phyloP scores from a whole-genome alignment of 352 stramenopile genomes.

The Blastocystis sp. region DNA sequence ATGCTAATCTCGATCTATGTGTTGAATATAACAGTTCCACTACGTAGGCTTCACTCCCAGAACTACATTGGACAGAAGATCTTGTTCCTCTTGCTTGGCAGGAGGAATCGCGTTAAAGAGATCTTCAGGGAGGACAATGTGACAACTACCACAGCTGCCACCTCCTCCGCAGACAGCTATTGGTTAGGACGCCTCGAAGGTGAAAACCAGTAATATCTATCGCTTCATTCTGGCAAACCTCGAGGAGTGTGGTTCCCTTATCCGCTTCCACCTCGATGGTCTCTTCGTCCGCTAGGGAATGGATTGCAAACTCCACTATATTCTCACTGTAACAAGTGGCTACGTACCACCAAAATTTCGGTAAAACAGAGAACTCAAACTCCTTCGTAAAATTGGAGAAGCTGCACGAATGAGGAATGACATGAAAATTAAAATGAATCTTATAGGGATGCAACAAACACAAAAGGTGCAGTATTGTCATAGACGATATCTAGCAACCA shows the following conservation, averaged over 20 bases:
- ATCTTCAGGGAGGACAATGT: constrained; percentile 37
- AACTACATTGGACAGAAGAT: constrained; percentile 23
- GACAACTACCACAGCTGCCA: constrained; percentile 41
- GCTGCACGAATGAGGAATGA: not conserved
- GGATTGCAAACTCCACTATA: constrained; percentile 8
- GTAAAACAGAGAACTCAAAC: not conserved
- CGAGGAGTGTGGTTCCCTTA: constrained; percentile 24
- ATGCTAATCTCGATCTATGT: constrained; percentile 42
- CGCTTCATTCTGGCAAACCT: constrained; percentile 13
- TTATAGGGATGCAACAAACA: not conserved
- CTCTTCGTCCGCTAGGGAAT: constrained; percentile 40
- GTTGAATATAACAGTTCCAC: not conserved
- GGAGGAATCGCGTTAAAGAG: not conserved
- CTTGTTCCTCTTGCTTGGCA: not conserved
- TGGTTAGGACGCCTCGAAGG: not conserved
- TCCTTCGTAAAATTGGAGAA: not conserved
- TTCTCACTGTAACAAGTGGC: not conserved
- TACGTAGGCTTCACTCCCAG: constrained; percentile 32
- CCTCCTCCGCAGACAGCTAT: constrained; percentile 39
- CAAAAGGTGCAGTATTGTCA: not conserved
- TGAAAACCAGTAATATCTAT: constrained; percentile 1
- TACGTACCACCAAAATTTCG: not conserved
- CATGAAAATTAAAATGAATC: not conserved
- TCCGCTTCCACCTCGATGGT: constrained; percentile 28
- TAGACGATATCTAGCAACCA: too few relatives aligned